Conservation (phyloP, 106 monocot genomes). For the Iris macrosiphon region DNA sequence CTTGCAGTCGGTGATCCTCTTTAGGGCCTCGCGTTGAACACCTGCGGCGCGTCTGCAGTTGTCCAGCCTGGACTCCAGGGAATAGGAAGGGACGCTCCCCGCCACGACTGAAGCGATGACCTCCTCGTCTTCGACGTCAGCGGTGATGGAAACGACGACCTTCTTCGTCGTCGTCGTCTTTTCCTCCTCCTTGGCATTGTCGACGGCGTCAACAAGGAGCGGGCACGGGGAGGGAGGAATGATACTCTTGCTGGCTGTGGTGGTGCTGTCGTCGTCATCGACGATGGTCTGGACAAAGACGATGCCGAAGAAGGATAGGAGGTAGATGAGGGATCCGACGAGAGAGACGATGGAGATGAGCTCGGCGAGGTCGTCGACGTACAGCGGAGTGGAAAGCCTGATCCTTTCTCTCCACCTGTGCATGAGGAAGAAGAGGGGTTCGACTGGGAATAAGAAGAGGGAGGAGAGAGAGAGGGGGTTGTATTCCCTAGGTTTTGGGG, state of each 20-base stretch:
- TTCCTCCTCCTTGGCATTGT: no score
- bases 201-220: no score
- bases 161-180: slow-evolving; percentile 21
- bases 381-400: slow-evolving; percentile 41
- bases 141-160: slow-evolving; percentile 3
- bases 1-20: slow-evolving; percentile 45
- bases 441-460: slow-evolving; percentile 52
- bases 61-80: slow-evolving; percentile 49
- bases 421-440: slow-evolving; percentile 56
- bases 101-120: slow-evolving; percentile 35
- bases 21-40: slow-evolving; percentile 59
- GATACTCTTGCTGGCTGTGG: no score
- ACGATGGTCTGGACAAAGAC: slow-evolving; percentile 46
- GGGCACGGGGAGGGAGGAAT: no score
- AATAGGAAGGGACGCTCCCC: slow-evolving; percentile 53
- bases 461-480: slow-evolving; percentile 61
- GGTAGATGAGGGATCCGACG: slow-evolving; percentile 66
- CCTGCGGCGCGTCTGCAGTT: slow-evolving; percentile 60
- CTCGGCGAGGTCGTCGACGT: slow-evolving; percentile 43
- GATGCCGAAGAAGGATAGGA: slow-evolving; percentile 71
- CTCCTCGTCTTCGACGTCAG: slow-evolving; percentile 6
- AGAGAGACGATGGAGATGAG: slow-evolving; percentile 47
- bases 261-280: slow-evolving; percentile 26
- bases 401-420: slow-evolving; percentile 59
- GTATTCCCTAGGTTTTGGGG: no score